Percentiles rank a stretch among this genome's conserved stretches.
These are phyloP conservation scores for Periconia sp. DNA, from an alignment of 2,329 filamentous ascomycete genomes.

Conservation along the genomic window DNA sequence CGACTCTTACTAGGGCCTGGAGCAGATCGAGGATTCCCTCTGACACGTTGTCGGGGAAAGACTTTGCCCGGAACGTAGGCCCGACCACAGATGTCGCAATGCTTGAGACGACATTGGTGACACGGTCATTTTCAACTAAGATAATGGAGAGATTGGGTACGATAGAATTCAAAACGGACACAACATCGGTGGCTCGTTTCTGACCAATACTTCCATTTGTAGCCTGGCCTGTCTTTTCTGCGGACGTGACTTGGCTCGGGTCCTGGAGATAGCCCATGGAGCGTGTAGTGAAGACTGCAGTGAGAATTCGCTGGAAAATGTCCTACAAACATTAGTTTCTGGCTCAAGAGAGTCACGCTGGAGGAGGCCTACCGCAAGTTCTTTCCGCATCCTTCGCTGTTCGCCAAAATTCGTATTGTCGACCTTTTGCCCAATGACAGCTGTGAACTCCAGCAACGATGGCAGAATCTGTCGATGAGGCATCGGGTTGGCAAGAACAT, in stretches of 20 bases:
- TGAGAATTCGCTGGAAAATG: slow-evolving; percentile 81
- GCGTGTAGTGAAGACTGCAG: slow-evolving; percentile 90
- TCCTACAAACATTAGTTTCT: slow-evolving; percentile 59
- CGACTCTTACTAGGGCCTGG: slow-evolving; percentile 73
- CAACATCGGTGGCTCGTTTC: slow-evolving; percentile 61
- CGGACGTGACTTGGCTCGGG: slow-evolving; percentile 36
- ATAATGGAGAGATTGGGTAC: slow-evolving; percentile 81
- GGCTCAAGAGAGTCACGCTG: not conserved
- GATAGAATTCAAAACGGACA: slow-evolving; percentile 76
- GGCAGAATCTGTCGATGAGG: slow-evolving; percentile 91
- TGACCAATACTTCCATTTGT: slow-evolving; percentile 45
- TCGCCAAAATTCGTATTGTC: slow-evolving; percentile 98
- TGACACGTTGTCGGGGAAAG: slow-evolving; percentile 83
- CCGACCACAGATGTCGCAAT: slow-evolving; percentile 84
- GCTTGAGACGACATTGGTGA: slow-evolving; percentile 72
- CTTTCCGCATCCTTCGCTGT: slow-evolving; percentile 85
- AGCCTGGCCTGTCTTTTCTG: slow-evolving; percentile 18
- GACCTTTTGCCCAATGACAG: slow-evolving; percentile 89
- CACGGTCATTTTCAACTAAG: slow-evolving; percentile 81
- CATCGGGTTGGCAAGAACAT: slow-evolving; percentile 89
- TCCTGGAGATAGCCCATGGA: slow-evolving; percentile 73
- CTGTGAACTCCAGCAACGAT: slow-evolving; percentile 82
- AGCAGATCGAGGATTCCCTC: slow-evolving; percentile 71
- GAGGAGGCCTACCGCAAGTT: slow-evolving; percentile 69
- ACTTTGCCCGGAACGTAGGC: slow-evolving; percentile 78